A percentile compares a stretch with the other conserved stretches of the same genome.
Evolutionary conservation across 192 early-diverging fungal species (phyloP).

Genomic region (Coemansia sp.): DNA sequence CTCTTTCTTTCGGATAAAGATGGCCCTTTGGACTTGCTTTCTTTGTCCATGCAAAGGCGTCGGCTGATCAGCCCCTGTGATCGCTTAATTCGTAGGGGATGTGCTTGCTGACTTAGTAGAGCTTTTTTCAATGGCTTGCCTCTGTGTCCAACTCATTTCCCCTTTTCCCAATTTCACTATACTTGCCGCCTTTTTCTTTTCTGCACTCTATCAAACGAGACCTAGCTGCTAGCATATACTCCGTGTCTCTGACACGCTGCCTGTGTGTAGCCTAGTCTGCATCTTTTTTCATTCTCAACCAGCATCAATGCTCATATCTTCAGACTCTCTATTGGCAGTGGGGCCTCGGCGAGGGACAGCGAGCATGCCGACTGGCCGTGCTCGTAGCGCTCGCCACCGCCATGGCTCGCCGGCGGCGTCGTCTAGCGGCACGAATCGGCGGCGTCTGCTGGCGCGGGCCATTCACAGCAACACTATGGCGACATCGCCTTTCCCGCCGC

Average conservation of each 20-base stretch:
- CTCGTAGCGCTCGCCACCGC: slow-evolving; percentile 9
- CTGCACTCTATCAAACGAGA: neutral
- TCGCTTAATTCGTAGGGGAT: neutral
- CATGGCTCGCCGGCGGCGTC: slow-evolving; percentile 12
- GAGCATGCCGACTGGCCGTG: slow-evolving; percentile 4
- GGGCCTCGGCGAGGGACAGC: slow-evolving; percentile 13
- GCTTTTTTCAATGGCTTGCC: neutral
- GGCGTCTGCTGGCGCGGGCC: slow-evolving; percentile 17
- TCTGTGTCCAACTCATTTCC: neutral
- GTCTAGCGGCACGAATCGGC: slow-evolving; percentile 21
- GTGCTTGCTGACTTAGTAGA: neutral
- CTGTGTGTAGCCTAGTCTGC: neutral
- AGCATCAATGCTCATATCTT: slow-evolving; percentile 8
- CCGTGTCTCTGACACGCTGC: neutral
- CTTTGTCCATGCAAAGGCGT: neutral
- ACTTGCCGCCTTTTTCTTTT: neutral
- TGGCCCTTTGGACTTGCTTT: neutral
- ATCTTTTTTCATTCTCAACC: neutral
- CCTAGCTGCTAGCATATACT: neutral
- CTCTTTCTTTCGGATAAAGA: neutral
- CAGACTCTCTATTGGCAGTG: slow-evolving; percentile 7
- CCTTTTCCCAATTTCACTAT: neutral
- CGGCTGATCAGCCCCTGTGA: neutral
- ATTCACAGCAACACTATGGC: slow-evolving; percentile 5
- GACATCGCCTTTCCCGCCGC: slow-evolving; percentile 1